Percentiles rank a stretch among this genome's conserved stretches.
These are phyloP conservation scores for Suhomyces yuchorum DNA, from an alignment of 1,139 yeast genomes.

Conservation along the genomic window DNA sequence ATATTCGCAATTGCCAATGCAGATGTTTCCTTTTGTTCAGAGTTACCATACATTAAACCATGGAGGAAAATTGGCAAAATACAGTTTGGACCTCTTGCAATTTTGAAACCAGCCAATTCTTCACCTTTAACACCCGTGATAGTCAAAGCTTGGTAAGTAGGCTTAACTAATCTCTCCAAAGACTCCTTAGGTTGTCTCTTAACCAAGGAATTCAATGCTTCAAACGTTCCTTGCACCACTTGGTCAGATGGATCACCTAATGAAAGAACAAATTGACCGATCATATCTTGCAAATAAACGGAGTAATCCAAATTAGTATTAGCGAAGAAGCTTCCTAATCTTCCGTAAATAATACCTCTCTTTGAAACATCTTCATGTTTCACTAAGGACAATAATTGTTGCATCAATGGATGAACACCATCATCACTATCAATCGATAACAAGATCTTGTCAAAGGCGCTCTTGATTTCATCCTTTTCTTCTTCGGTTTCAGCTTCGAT, in stretches of 20 bases:
- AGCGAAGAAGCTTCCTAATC: conserved; percentile 72
- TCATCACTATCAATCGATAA: conserved; percentile 75
- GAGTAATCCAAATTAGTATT: conserved; percentile 70
- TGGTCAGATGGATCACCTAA: conserved; percentile 69
- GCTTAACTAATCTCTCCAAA: conserved; percentile 74
- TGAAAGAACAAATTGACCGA: conserved; percentile 67
- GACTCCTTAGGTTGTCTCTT: conserved; percentile 73
- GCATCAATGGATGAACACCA: conserved; percentile 83
- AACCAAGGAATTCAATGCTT: conserved; percentile 64
- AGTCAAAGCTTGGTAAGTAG: conserved; percentile 73
- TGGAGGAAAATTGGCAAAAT: conserved; percentile 89
- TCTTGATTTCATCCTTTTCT: conserved; percentile 43
- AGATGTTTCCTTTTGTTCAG: conserved; percentile 80
- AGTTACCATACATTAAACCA: conserved; percentile 91
- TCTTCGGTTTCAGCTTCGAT: conserved; percentile 41
- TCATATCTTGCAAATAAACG: conserved; percentile 73
- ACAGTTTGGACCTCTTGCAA: conserved; percentile 88
- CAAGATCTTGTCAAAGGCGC: conserved; percentile 67
- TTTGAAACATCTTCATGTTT: conserved; percentile 73
- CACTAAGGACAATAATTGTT: conserved; percentile 72
- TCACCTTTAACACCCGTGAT: conserved; percentile 65
- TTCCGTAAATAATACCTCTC: conserved; percentile 67
- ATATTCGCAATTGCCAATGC: conserved; percentile 90
- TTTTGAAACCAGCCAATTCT: conserved; percentile 72
- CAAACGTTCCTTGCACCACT: conserved; percentile 71